Evolutionary conservation across 257 asterid species (phyloP).

Genomic region (Jacaranda copaia): DNA sequence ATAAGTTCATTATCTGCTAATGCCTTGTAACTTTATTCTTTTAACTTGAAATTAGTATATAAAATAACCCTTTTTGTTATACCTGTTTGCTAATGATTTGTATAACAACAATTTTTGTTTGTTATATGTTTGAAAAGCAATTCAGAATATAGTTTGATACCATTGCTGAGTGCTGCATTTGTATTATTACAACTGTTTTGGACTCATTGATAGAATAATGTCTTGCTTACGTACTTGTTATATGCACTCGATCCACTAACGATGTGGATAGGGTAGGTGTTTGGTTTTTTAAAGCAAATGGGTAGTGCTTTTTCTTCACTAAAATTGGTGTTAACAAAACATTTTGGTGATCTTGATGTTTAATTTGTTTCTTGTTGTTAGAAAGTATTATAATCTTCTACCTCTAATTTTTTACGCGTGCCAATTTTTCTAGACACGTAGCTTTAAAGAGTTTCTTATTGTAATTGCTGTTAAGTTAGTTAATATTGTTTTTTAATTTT

Average conservation of each 20-base stretch:
- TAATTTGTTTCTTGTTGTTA: background rate
- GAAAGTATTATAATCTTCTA: constrained; percentile 4
- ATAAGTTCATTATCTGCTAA: constrained; percentile 31
- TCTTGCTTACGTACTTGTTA: constrained; percentile 35
- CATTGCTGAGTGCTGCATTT: constrained; percentile 43
- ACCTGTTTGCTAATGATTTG: background rate
- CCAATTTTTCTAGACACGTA: constrained; percentile 23
- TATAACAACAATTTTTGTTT: constrained; percentile 14
- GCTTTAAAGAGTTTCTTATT: too few species aligned
- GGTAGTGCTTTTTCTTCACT: constrained; percentile 34
- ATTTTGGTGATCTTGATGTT: constrained; percentile 36
- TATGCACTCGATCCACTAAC: constrained; percentile 45
- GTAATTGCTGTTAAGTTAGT: too few species aligned
- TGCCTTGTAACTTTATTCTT: background rate
- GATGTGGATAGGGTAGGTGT: constrained; percentile 44
- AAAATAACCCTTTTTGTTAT: constrained; percentile 7
- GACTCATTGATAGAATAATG: constrained; percentile 24
- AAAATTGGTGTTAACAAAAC: constrained; percentile 43
- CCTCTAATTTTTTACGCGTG: constrained; percentile 32
- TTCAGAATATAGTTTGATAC: constrained; percentile 26
- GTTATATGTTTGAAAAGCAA: constrained; percentile 22
- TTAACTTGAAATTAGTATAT: constrained; percentile 4
- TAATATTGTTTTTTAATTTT: too few species aligned
- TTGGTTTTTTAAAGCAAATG: constrained; percentile 40
- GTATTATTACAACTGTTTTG: constrained; percentile 39